Evolutionary conservation across 2,329 filamentous ascomycete genomes (phyloP).

Genomic region (Aspergillus viridinutans): DNA sequence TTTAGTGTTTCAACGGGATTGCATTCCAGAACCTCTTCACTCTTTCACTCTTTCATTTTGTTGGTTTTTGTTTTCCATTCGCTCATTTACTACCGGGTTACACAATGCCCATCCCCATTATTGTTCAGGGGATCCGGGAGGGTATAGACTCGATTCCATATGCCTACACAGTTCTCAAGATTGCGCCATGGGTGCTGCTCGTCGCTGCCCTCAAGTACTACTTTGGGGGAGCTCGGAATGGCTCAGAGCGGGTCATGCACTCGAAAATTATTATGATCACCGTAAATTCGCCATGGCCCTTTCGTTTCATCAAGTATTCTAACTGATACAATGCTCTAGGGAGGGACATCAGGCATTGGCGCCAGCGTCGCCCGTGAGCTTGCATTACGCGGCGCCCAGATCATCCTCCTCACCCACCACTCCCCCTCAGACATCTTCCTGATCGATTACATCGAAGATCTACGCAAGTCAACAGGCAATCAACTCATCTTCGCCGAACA

Average conservation of each 20-base stretch:
- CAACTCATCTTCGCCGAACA: constrained; percentile 92
- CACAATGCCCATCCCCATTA: constrained; percentile 60
- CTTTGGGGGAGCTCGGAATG: constrained; percentile 70
- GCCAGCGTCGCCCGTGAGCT: constrained; percentile 70
- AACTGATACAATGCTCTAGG: constrained; percentile 40
- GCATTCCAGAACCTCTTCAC: constrained; percentile 4
- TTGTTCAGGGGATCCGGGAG: constrained; percentile 51
- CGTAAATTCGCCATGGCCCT: constrained; percentile 41
- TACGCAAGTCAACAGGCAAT: constrained; percentile 73
- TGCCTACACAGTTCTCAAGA: constrained; percentile 50
- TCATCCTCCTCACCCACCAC: constrained; percentile 83
- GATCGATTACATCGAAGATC: constrained; percentile 85
- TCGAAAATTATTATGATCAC: constrained; percentile 92
- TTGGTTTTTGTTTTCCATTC: constrained; percentile 1
- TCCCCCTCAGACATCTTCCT: constrained; percentile 80
- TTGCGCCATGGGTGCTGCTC: constrained; percentile 49
- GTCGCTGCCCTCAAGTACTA: constrained; percentile 66
- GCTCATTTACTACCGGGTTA: neutral
- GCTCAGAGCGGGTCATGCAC: constrained; percentile 78
- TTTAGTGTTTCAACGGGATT: constrained; percentile 2
- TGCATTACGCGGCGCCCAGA: constrained; percentile 77
- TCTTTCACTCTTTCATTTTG: neutral
- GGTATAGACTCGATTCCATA: constrained; percentile 54
- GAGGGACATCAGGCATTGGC: constrained; percentile 90
- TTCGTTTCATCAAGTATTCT: constrained; percentile 11